phyloP scores from a whole-genome alignment of 345 rosid genomes.

The Hibiscus trionum region DNA sequence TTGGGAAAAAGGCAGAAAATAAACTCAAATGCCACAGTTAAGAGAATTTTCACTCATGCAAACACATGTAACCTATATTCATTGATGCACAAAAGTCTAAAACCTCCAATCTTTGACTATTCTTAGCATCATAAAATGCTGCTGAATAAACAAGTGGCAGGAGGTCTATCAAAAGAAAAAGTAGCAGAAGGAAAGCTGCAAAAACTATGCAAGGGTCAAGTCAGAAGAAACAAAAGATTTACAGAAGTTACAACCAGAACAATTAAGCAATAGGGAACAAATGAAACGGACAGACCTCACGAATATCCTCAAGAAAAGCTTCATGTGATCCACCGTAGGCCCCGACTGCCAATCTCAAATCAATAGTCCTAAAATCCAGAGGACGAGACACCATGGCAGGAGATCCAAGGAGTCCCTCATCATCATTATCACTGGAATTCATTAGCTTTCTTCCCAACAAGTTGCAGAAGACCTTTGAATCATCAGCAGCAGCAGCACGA shows the following conservation, averaged over 20 bases:
- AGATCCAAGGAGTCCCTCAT: constrained; percentile 92
- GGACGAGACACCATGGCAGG: constrained; percentile 97
- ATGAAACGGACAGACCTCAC: constrained; percentile 52
- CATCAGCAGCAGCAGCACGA: constrained; percentile 73
- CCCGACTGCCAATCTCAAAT: constrained; percentile 86
- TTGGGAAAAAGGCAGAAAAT: neutral
- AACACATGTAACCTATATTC: neutral
- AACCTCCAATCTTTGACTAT: neutral
- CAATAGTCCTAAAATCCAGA: constrained; percentile 91
- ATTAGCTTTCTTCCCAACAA: constrained; percentile 74
- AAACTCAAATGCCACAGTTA: neutral
- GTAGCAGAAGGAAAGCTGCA: neutral
- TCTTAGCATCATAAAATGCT: neutral
- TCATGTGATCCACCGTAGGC: constrained; percentile 81
- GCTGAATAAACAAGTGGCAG: neutral
- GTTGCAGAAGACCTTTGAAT: constrained; percentile 76
- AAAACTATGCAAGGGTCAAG: neutral
- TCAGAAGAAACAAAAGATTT: neutral
- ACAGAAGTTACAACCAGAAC: constrained; percentile 3
- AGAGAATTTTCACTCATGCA: neutral
- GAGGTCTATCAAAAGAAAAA: neutral
- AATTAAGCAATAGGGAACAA: neutral
- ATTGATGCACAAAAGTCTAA: neutral
- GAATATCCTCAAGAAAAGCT: constrained; percentile 91
- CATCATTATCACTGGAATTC: constrained; percentile 70